These are phyloP conservation scores for Amesomyces nigricolor DNA, from an alignment of 2,329 filamentous ascomycete species.

Conservation along the genomic window DNA sequence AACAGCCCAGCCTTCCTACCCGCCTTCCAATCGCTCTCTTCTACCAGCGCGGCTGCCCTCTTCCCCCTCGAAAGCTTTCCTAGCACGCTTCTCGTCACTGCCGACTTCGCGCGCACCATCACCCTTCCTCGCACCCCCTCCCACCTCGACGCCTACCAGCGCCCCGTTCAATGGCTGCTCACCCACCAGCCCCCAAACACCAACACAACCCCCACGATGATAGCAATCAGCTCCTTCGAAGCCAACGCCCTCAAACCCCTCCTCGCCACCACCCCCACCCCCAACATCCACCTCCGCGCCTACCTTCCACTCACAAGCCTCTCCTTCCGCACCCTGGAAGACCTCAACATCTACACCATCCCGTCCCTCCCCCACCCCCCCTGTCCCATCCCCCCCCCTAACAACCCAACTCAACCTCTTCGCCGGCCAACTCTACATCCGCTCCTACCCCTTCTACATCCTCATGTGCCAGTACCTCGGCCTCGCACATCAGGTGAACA, in stretches of 20 bases:
- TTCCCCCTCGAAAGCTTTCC: constrained; percentile 34
- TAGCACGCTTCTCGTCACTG: constrained; percentile 40
- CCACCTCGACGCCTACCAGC: constrained; percentile 42
- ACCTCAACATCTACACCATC: constrained; percentile 17
- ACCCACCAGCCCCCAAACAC: constrained; percentile 25
- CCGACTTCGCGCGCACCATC: constrained; percentile 47
- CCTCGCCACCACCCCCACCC: constrained; percentile 45
- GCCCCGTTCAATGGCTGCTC: constrained; percentile 51
- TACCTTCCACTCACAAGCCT: constrained; percentile 21
- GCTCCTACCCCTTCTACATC: constrained; percentile 48
- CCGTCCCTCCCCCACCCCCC: constrained; percentile 30
- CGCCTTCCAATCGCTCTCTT: constrained; percentile 41
- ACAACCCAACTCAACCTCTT: constrained; percentile 57
- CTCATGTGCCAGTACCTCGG: constrained; percentile 48
- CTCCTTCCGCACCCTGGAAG: constrained; percentile 16
- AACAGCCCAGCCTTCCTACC: constrained; percentile 34
- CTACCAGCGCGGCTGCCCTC: constrained; percentile 36
- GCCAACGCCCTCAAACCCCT: constrained; percentile 44
- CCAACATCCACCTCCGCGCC: constrained; percentile 12
- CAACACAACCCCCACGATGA: constrained; percentile 25
- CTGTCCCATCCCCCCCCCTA: constrained; percentile 39
- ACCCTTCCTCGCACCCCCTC: not conserved
- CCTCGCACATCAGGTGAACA: constrained; percentile 32
- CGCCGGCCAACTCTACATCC: constrained; percentile 61
- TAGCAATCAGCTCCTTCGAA: constrained; percentile 58